phyloP scores from a whole-genome alignment of 345 rosid species.

The Eucalyptus paniculata region DNA sequence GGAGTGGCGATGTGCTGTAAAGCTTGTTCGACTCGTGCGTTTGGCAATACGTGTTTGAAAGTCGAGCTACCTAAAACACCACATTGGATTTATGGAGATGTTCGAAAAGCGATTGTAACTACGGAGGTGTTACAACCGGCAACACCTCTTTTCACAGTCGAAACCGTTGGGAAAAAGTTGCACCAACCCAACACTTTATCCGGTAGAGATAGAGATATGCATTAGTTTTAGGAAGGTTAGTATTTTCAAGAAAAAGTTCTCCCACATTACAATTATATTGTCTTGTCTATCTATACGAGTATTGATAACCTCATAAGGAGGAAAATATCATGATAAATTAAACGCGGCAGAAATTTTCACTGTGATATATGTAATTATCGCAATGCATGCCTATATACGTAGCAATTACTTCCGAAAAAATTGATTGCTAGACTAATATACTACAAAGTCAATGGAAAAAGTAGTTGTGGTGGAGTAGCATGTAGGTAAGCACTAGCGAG shows the following conservation, averaged over 20 bases:
- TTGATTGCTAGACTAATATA: background rate
- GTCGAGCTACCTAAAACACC: background rate
- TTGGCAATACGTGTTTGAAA: background rate
- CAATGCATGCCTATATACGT: background rate
- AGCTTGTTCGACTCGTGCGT: background rate
- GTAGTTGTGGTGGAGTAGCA: background rate
- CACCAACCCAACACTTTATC: background rate
- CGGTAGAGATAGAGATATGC: background rate
- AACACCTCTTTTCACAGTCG: background rate
- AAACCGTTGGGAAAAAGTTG: background rate
- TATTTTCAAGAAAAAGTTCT: background rate
- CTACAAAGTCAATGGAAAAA: background rate
- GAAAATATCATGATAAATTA: background rate
- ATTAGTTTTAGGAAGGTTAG: background rate
- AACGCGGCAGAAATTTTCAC: background rate
- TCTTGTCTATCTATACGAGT: background rate
- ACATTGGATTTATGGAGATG: background rate
- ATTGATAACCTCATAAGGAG: background rate
- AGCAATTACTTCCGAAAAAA: background rate
- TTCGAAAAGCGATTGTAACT: background rate
- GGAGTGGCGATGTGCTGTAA: background rate
- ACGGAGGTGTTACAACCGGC: background rate
- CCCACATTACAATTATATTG: background rate
- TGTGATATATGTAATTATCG: background rate
- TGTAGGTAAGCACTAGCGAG: background rate